Conservation (phyloP, 208 protist species). For the Leishmania turanica region DNA sequence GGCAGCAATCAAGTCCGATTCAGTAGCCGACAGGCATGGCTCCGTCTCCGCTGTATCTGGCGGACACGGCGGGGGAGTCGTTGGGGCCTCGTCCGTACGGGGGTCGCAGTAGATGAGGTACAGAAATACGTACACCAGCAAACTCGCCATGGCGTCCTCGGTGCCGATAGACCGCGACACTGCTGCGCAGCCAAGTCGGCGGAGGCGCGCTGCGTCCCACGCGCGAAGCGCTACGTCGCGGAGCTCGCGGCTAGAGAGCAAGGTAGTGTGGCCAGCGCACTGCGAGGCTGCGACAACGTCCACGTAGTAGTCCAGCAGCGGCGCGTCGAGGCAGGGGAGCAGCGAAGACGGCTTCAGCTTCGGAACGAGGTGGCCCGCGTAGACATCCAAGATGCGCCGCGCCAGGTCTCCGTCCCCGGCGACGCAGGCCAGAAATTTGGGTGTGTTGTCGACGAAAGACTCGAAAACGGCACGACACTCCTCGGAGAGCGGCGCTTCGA, state of each 20-base stretch:
- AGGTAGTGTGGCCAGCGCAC: background rate
- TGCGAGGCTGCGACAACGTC: slow-evolving; percentile 45
- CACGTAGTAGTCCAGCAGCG: slow-evolving; percentile 61
- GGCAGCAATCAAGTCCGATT: background rate
- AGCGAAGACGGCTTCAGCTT: slow-evolving; percentile 51
- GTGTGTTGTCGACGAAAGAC: slow-evolving; percentile 53
- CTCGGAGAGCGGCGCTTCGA: slow-evolving; percentile 44
- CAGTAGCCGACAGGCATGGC: background rate
- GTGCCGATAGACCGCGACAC: slow-evolving; percentile 4
- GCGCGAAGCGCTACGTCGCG: slow-evolving; percentile 6
- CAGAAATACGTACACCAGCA: slow-evolving; percentile 25
- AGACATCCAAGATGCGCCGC: slow-evolving; percentile 48
- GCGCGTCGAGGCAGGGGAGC: slow-evolving; percentile 46
- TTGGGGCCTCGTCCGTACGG: background rate
- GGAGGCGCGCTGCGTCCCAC: slow-evolving; percentile 19
- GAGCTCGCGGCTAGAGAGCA: slow-evolving; percentile 28
- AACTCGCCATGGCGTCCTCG: slow-evolving; percentile 20
- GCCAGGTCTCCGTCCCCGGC: slow-evolving; percentile 55
- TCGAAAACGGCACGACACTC: slow-evolving; percentile 58
- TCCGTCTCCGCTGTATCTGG: too few relatives aligned
- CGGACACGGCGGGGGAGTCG: background rate
- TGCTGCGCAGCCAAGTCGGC: slow-evolving; percentile 6
- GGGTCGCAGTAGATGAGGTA: slow-evolving; percentile 18
- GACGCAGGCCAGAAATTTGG: slow-evolving; percentile 55
- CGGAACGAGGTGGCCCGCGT: slow-evolving; percentile 49